Percentiles rank a stretch among this genome's conserved stretches.
Evolutionary conservation across 2,329 filamentous ascomycete species (phyloP).

Genomic region (Clarireedia monteithiana): DNA sequence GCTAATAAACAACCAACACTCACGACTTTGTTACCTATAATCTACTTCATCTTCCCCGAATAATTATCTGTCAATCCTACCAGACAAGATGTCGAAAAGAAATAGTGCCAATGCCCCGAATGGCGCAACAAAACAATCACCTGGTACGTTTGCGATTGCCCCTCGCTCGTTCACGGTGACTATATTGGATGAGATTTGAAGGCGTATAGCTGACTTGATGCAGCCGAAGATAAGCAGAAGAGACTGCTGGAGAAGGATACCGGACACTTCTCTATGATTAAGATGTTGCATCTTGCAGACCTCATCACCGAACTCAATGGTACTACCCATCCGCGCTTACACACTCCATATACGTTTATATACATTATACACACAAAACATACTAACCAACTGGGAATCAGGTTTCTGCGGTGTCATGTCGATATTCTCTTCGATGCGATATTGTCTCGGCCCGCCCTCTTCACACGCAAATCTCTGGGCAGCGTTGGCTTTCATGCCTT

Average conservation of each 20-base stretch:
- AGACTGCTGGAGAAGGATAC: slow-evolving; percentile 60
- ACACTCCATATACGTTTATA: slow-evolving; percentile 9
- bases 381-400: slow-evolving; percentile 23
- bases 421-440: slow-evolving; percentile 88
- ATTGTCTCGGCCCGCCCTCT: slow-evolving; percentile 68
- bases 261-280: slow-evolving; percentile 65
- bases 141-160: slow-evolving; percentile 31
- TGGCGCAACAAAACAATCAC: slow-evolving; percentile 40
- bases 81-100: slow-evolving; percentile 53
- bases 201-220: slow-evolving; percentile 11
- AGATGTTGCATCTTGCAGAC: slow-evolving; percentile 70
- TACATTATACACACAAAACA: background rate
- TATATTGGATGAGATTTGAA: background rate
- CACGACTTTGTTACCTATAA: background rate
- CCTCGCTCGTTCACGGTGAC: background rate
- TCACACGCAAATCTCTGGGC: slow-evolving; percentile 66
- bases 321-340: slow-evolving; percentile 26
- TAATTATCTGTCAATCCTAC: too few relatives aligned
- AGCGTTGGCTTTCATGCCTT: slow-evolving; percentile 80
- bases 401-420: slow-evolving; percentile 91
- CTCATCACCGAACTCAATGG: slow-evolving; percentile 78
- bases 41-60: background rate
- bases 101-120: slow-evolving; percentile 41
- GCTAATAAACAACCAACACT: background rate
- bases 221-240: slow-evolving; percentile 69